Evolutionary conservation across 805 yeast genomes (phyloP).

Genomic region (Candida boleticola): DNA sequence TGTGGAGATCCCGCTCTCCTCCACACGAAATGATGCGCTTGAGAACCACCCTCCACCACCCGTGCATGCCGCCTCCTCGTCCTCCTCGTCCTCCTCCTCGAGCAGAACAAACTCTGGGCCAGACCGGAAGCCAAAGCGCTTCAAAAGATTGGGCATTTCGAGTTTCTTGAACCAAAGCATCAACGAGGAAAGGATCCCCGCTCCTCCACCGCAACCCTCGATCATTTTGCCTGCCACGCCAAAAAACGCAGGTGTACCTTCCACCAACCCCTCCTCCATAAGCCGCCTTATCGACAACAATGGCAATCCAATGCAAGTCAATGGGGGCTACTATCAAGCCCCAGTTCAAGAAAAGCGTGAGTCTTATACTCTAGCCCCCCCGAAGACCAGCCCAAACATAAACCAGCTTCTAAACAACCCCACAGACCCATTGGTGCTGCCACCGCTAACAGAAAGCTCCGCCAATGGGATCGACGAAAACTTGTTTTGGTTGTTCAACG

Average conservation of each 20-base stretch:
- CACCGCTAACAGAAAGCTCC: neutral
- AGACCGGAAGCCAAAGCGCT: neutral
- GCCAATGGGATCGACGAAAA: conserved; percentile 3
- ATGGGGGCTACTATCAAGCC: neutral
- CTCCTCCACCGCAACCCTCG: conserved; percentile 8
- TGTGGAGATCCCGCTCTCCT: too few species aligned
- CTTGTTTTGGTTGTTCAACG: conserved; percentile 9
- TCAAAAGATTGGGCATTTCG: conserved; percentile 6
- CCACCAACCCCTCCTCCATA: too few species aligned
- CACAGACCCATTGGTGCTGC: neutral
- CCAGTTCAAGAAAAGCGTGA: neutral
- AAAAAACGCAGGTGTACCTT: too few species aligned
- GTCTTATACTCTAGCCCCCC: neutral
- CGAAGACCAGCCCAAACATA: neutral
- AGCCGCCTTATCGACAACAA: neutral
- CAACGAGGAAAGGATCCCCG: conserved; percentile 4
- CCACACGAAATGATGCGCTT: too few species aligned
- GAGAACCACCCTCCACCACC: too few species aligned
- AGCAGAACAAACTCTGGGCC: too few species aligned
- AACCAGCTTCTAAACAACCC: neutral
- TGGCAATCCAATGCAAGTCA: neutral
- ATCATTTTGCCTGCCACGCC: conserved; percentile 6
- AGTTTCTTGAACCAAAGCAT: conserved; percentile 3
- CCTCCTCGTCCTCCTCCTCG: too few species aligned
- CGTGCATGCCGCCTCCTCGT: too few species aligned